phyloP scores from a whole-genome alignment of 768 basidiomycete genomes.

The Saitozyma podzolica region DNA sequence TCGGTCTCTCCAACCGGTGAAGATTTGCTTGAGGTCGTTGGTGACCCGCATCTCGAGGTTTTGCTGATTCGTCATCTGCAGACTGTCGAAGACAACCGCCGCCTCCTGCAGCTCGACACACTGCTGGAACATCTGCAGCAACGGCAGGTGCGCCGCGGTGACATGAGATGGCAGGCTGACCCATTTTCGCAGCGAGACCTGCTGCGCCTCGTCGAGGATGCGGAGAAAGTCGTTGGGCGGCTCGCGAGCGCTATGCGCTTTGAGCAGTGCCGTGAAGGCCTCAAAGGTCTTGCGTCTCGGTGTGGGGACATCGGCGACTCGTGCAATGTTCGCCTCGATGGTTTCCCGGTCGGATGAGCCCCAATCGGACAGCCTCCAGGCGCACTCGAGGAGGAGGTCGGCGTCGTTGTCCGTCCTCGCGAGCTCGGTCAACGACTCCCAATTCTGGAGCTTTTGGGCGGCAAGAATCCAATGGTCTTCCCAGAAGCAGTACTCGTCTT shows the following conservation, averaged over 20 bases:
- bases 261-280: constrained; percentile 84
- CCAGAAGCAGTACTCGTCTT: constrained; percentile 96
- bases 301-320: constrained; percentile 81
- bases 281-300: constrained; percentile 98
- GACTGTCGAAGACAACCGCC: constrained; percentile 80
- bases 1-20: constrained; percentile 95
- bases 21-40: constrained; percentile 84
- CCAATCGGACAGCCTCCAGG: constrained; percentile 93
- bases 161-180: constrained; percentile 79
- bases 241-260: constrained; percentile 74
- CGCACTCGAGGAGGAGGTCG: constrained; percentile 89
- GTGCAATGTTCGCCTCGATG: constrained; percentile 74
- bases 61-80: constrained; percentile 77
- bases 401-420: constrained; percentile 84
- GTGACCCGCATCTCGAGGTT: constrained; percentile 94
- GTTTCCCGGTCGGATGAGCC: constrained; percentile 63
- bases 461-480: constrained; percentile 98
- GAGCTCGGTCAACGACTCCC: constrained; percentile 91
- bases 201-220: constrained; percentile 92
- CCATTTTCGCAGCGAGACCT: constrained; percentile 95
- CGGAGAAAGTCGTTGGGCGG: constrained; percentile 78
- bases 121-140: constrained; percentile 97
- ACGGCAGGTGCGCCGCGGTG: constrained; percentile 87
- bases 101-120: constrained; percentile 97
- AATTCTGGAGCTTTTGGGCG: constrained; percentile 94